Conservation (phyloP, 2,329 filamentous ascomycete species). For the Fusarium pininemorale region DNA sequence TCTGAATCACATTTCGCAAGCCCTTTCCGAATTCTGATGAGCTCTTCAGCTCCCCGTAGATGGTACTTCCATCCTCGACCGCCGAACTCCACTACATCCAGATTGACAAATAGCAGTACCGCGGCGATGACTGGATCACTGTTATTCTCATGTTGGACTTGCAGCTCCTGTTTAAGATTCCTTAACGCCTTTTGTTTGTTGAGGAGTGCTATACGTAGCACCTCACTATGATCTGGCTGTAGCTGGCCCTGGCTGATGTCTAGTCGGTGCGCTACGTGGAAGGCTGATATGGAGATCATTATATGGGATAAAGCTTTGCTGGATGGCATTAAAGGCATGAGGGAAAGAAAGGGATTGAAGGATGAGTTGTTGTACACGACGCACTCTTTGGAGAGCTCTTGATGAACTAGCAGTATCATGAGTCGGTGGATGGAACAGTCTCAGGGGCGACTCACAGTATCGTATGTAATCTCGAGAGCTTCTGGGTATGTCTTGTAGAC, state of each 20-base stretch:
- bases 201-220: rapidly evolving
- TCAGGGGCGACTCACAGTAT: background rate
- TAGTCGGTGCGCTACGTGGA: background rate
- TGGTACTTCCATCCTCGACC: background rate
- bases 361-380: background rate
- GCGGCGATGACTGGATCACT: rapidly evolving
- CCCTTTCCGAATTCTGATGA: background rate
- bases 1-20: rapidly evolving
- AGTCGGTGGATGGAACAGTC: too few species aligned
- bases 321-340: background rate
- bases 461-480: background rate
- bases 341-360: background rate
- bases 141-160: background rate
- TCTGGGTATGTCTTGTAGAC: background rate
- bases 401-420: background rate
- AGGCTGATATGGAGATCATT: background rate
- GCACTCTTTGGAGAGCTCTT: background rate
- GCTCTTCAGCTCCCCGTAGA: background rate
- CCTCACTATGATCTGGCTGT: background rate
- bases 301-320: background rate
- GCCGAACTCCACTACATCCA: rapidly evolving
- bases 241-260: rapidly evolving
- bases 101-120: rapidly evolving
- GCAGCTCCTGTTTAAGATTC: background rate
- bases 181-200: background rate